Percentiles rank a stretch among this genome's conserved stretches.
Evolutionary conservation across 2,329 filamentous ascomycete genomes (phyloP).

Genomic region (Aspergillus carbonarius): DNA sequence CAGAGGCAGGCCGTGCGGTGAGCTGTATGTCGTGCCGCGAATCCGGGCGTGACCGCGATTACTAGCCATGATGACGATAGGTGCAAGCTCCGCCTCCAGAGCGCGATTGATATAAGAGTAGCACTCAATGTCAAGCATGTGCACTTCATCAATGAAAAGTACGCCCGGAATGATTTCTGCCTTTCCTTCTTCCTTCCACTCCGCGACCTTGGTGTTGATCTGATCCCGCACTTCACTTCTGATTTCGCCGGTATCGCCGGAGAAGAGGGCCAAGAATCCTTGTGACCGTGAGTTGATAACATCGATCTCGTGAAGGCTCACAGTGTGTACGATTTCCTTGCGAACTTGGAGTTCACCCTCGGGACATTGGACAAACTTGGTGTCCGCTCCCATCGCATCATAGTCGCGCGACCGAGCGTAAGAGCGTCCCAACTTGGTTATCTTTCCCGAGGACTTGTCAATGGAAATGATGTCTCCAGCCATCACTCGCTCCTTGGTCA

Average conservation of each 20-base stretch:
- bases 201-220: conserved; percentile 97
- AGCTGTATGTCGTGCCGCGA: conserved; percentile 87
- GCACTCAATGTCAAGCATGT: conserved; percentile 99
- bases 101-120: conserved; percentile 98
- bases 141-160: conserved; percentile 97
- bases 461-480: conserved; percentile 98
- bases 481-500: conserved; percentile 99
- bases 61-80: conserved; percentile 98
- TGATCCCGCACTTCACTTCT: conserved; percentile 95
- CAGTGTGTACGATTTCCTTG: conserved; percentile 95
- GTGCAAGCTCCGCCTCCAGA: conserved; percentile 88
- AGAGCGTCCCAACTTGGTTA: conserved; percentile 92
- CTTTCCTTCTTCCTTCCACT: conserved; percentile 99
- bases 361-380: conserved; percentile 95
- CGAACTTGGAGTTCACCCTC: conserved; percentile 97
- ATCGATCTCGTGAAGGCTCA: conserved; percentile 96
- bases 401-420: conserved; percentile 96
- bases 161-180: conserved; percentile 97
- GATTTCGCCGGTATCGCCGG: conserved; percentile 96
- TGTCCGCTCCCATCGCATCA: conserved; percentile 98
- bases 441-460: conserved; percentile 97
- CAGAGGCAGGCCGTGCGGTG: conserved; percentile 88
- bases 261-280: conserved; percentile 95
- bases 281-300: conserved; percentile 99
- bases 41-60: conserved; percentile 92